Percentiles rank a stretch among this genome's conserved stretches.
Evolutionary conservation across 768 basidiomycete genomes (phyloP).

Genomic region (Strobilomyces confusus): DNA sequence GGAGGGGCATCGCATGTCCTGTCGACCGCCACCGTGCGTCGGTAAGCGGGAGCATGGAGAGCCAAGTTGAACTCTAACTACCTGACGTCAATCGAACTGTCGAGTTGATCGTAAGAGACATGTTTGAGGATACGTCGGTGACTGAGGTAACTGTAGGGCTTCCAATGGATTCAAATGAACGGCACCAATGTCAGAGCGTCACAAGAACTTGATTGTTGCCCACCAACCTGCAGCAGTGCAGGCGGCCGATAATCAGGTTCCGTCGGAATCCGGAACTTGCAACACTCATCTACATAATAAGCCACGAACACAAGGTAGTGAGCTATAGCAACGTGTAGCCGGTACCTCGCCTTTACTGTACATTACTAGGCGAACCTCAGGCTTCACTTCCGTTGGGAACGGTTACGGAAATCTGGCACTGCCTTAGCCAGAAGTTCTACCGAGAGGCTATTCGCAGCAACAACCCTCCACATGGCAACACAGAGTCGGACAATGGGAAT

Average conservation of each 20-base stretch:
- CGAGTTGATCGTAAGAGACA: constrained; percentile 31
- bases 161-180: constrained; percentile 4
- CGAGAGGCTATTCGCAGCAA: constrained; percentile 6
- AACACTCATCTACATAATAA: not conserved
- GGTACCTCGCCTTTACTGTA: not conserved
- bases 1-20: constrained; percentile 58
- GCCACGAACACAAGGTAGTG: not conserved
- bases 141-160: constrained; percentile 15
- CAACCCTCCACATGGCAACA: not conserved
- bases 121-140: constrained; percentile 2
- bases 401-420: constrained; percentile 14
- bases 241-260: not conserved
- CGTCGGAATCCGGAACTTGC: constrained; percentile 6
- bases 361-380: too few relatives aligned
- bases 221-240: not conserved
- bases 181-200: constrained; percentile 4
- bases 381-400: not conserved
- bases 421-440: constrained; percentile 7
- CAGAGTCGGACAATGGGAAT: not conserved
- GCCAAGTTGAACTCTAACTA: constrained; percentile 15
- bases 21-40: constrained; percentile 1
- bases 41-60: not conserved
- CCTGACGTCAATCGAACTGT: constrained; percentile 35
- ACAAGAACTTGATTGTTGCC: not conserved
- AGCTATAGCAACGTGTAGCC: not conserved